Percentiles rank a stretch among this genome's conserved stretches.
Evolutionary conservation across 352 stramenopile genomes (phyloP).

Genomic region (Globisporangium cylindrosporum): DNA sequence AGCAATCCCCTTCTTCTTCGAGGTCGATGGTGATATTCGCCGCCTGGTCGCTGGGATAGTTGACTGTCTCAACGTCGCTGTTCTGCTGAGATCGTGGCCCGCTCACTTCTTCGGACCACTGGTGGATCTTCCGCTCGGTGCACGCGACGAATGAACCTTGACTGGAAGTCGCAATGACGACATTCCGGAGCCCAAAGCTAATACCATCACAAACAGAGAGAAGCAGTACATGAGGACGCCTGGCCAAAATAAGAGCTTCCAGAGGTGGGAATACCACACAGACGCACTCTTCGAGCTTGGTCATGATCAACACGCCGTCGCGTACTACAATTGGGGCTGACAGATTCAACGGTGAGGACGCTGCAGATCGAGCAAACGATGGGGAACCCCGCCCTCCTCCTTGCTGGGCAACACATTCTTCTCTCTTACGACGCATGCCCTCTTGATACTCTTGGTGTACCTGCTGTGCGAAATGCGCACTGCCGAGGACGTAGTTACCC

Average conservation of each 20-base stretch:
- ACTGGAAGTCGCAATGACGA: slow-evolving; percentile 22
- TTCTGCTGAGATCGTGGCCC: background rate
- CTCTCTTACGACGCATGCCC: slow-evolving; percentile 13
- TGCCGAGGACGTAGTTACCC: slow-evolving; percentile 33
- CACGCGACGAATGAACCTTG: slow-evolving; percentile 25
- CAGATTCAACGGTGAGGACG: slow-evolving; percentile 6
- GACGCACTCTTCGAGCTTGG: slow-evolving; percentile 37
- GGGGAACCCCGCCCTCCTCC: background rate
- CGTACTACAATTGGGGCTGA: background rate
- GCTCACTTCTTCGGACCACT: slow-evolving; percentile 27
- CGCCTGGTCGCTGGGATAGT: background rate
- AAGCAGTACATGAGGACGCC: background rate
- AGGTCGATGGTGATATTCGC: slow-evolving; percentile 14
- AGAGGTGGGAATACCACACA: background rate
- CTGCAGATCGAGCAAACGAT: background rate
- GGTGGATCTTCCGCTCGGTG: slow-evolving; percentile 36
- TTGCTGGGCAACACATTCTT: background rate
- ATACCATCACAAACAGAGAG: background rate
- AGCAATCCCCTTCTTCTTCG: slow-evolving; percentile 43
- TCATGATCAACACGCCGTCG: slow-evolving; percentile 14
- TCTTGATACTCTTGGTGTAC: slow-evolving; percentile 20
- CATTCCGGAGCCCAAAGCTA: slow-evolving; percentile 39
- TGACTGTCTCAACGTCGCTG: background rate
- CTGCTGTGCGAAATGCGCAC: slow-evolving; percentile 31
- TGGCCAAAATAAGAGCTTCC: background rate